Evolutionary conservation across 805 yeast genomes (phyloP).

Genomic region (Starmerella potacharoeniae): DNA sequence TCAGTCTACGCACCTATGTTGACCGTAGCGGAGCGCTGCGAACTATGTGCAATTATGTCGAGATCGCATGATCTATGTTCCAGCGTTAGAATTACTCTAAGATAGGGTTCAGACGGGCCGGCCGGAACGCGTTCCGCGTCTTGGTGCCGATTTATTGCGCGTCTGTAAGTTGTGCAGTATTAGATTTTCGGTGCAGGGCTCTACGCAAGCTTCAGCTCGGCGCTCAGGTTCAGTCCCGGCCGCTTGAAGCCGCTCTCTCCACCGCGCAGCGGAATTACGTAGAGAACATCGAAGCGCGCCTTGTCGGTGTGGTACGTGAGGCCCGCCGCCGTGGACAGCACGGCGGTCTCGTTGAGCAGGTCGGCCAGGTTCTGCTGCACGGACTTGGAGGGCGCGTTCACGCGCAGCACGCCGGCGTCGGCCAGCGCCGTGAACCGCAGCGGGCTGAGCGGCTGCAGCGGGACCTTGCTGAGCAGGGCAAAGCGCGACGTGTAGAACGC

Average conservation of each 20-base stretch:
- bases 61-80: too few relatives aligned
- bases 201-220: constrained; percentile 36
- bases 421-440: constrained; percentile 51
- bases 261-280: constrained; percentile 45
- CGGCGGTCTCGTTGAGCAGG: constrained; percentile 23
- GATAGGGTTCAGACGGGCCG: too few relatives aligned
- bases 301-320: constrained; percentile 44
- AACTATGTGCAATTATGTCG: too few relatives aligned
- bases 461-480: constrained; percentile 50
- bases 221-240: constrained; percentile 51
- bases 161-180: too few relatives aligned
- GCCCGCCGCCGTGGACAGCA: constrained; percentile 47
- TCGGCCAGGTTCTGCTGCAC: constrained; percentile 20
- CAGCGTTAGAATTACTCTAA: too few relatives aligned
- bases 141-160: too few relatives aligned
- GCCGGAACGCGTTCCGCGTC: too few relatives aligned
- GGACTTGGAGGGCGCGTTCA: constrained; percentile 3
- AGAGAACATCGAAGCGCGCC: constrained; percentile 53
- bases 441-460: constrained; percentile 38
- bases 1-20: too few relatives aligned
- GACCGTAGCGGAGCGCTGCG: too few relatives aligned
- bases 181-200: neutral
- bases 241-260: constrained; percentile 38
- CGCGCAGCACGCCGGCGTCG: constrained; percentile 49
- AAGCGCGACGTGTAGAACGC: constrained; percentile 44